Percentiles rank a stretch among this genome's conserved stretches.
Evolutionary conservation across 768 basidiomycete genomes (phyloP).

Genomic region (Russula brevipes): DNA sequence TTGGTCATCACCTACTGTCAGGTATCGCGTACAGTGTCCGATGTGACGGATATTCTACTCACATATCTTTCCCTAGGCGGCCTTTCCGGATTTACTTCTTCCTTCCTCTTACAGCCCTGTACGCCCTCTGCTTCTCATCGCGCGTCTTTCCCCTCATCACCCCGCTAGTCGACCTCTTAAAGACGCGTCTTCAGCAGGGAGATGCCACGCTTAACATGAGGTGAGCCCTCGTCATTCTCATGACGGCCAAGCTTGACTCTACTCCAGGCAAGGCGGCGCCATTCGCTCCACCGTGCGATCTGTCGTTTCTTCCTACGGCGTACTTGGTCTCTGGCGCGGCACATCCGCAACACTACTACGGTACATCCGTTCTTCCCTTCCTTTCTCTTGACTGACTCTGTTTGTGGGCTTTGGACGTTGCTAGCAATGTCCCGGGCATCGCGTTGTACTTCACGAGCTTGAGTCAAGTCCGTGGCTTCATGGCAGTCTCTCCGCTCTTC

Average conservation of each 20-base stretch:
- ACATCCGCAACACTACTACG: constrained; percentile 74
- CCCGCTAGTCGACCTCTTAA: constrained; percentile 73
- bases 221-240: constrained; percentile 35
- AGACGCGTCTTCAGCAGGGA: constrained; percentile 87
- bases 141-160: background rate
- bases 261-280: constrained; percentile 34
- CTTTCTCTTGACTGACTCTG: background rate
- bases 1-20: constrained; percentile 59
- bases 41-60: background rate
- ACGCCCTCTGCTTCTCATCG: constrained; percentile 27
- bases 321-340: constrained; percentile 80
- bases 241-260: background rate
- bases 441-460: constrained; percentile 87
- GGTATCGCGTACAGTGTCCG: constrained; percentile 34
- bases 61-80: constrained; percentile 46
- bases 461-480: constrained; percentile 69
- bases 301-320: constrained; percentile 59
- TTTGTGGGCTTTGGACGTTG: background rate
- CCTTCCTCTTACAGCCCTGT: constrained; percentile 74
- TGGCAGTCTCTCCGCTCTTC: constrained; percentile 74
- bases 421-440: constrained; percentile 88
- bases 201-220: constrained; percentile 40
- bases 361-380: constrained; percentile 33
- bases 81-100: constrained; percentile 71
- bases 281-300: constrained; percentile 49